Percentiles rank a stretch among this genome's conserved stretches.
Evolutionary conservation across 768 basidiomycete species (phyloP).

Genomic region (Naematelia encephala): DNA sequence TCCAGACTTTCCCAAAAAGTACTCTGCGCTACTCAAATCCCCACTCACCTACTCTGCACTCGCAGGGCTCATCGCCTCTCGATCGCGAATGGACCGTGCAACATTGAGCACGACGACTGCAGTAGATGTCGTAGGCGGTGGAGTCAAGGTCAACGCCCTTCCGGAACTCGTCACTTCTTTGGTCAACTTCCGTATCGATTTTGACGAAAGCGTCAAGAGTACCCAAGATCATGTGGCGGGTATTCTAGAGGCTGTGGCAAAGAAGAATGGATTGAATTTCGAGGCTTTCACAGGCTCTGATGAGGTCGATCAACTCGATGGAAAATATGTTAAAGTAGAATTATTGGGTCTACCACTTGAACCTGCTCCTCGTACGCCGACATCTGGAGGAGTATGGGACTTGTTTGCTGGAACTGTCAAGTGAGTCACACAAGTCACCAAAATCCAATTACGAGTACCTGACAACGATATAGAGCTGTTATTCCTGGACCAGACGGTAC

Average conservation of each 20-base stretch:
- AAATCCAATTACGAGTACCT: neutral
- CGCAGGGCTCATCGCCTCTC: slow-evolving; percentile 21
- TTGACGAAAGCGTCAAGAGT: slow-evolving; percentile 35
- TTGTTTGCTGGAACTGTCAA: slow-evolving; percentile 47
- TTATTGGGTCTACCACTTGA: slow-evolving; percentile 39
- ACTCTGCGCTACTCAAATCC: slow-evolving; percentile 25
- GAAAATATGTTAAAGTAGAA: slow-evolving; percentile 32
- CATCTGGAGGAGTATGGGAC: slow-evolving; percentile 40
- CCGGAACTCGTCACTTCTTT: slow-evolving; percentile 40
- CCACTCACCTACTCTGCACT: slow-evolving; percentile 29
- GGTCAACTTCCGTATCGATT: slow-evolving; percentile 49
- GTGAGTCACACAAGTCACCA: too few species aligned
- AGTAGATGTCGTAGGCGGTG: slow-evolving; percentile 46
- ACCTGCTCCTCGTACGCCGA: slow-evolving; percentile 42
- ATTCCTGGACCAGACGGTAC: slow-evolving; percentile 34
- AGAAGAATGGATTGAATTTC: slow-evolving; percentile 26
- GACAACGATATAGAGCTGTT: slow-evolving; percentile 22
- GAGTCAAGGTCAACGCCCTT: slow-evolving; percentile 45
- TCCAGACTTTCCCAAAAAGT: slow-evolving; percentile 35
- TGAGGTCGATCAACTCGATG: slow-evolving; percentile 13
- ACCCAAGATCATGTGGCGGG: slow-evolving; percentile 30
- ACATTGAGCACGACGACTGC: slow-evolving; percentile 44
- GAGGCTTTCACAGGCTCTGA: slow-evolving; percentile 19
- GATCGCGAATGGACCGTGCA: slow-evolving; percentile 19
- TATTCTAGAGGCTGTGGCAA: slow-evolving; percentile 25